phyloP scores from a whole-genome alignment of 2,329 filamentous ascomycete genomes.

The Xylaria hypoxylon region DNA sequence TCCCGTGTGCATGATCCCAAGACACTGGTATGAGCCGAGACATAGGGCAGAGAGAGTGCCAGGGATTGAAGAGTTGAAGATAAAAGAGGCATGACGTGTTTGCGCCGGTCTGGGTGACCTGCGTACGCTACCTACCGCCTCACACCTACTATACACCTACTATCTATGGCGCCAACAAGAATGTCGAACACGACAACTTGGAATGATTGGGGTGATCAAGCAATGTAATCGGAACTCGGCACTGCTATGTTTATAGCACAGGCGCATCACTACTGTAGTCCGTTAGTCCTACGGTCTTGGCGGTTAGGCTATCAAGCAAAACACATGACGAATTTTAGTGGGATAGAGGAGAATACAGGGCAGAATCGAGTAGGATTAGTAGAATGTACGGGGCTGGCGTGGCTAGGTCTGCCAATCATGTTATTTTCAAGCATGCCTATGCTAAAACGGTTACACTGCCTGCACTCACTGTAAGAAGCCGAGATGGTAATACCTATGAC shows the following conservation, averaged over 20 bases:
- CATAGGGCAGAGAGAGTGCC: background rate
- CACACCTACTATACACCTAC: background rate
- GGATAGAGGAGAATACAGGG: constrained; percentile 1
- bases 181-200: background rate
- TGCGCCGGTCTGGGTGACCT: constrained; percentile 9
- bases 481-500: too few relatives aligned
- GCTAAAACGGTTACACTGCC: too few relatives aligned
- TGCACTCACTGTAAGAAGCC: too few relatives aligned
- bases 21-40: constrained; percentile 13
- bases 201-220: background rate
- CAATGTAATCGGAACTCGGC: constrained; percentile 23
- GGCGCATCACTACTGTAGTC: constrained; percentile 2
- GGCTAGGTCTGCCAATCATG: constrained; percentile 22
- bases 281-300: constrained; percentile 12
- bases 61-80: background rate
- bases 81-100: constrained; percentile 15
- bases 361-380: too few relatives aligned
- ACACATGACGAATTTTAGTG: constrained; percentile 15
- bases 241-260: background rate
- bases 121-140: background rate
- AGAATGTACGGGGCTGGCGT: constrained; percentile 2
- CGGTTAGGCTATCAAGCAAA: constrained; percentile 2
- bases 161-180: background rate
- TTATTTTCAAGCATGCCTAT: background rate
- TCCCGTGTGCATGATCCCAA: constrained; percentile 8